Conservation (phyloP, 2,329 filamentous ascomycete genomes). For the Aspergillus thermomutatus region DNA sequence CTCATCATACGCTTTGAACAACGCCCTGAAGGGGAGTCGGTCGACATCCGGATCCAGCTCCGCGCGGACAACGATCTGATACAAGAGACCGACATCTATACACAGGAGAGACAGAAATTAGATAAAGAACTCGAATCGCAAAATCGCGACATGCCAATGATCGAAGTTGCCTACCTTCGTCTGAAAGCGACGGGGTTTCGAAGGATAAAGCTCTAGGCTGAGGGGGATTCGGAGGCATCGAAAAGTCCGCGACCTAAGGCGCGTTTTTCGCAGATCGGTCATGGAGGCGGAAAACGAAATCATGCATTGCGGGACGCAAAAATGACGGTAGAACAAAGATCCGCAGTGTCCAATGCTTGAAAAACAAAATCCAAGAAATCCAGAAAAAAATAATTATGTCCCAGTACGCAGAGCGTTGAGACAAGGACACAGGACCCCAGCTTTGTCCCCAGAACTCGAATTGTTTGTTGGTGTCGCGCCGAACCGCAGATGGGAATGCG, state of each 20-base stretch:
- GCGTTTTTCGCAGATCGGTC: conserved; percentile 42
- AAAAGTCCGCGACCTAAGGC: conserved; percentile 45
- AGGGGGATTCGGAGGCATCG: conserved; percentile 48
- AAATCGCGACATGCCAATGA: not conserved
- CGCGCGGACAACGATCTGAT: conserved; percentile 70
- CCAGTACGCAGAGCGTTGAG: not conserved
- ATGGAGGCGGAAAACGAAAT: conserved; percentile 38
- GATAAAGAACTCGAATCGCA: not conserved
- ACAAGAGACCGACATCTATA: conserved; percentile 73
- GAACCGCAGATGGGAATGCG: conserved; percentile 12
- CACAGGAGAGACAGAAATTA: conserved; percentile 1
- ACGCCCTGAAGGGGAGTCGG: conserved; percentile 67
- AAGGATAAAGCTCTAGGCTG: conserved; percentile 40
- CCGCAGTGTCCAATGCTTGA: conserved; percentile 2
- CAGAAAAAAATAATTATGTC: not conserved
- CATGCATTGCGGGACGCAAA: conserved; percentile 37
- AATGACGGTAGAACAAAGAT: conserved; percentile 2
- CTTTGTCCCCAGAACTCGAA: conserved; percentile 6
- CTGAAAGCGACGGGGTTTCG: conserved; percentile 52
- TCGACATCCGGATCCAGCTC: conserved; percentile 63
- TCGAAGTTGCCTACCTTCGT: conserved; percentile 50
- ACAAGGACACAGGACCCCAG: conserved; percentile 1
- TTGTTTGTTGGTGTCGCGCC: conserved; percentile 19
- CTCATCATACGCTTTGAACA: conserved; percentile 77
- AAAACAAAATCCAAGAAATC: not conserved